Percentiles rank a stretch among this genome's conserved stretches.
These are phyloP conservation scores for Sporopachydermia lactativora DNA, from an alignment of 805 yeast genomes.

Conservation along the genomic window DNA sequence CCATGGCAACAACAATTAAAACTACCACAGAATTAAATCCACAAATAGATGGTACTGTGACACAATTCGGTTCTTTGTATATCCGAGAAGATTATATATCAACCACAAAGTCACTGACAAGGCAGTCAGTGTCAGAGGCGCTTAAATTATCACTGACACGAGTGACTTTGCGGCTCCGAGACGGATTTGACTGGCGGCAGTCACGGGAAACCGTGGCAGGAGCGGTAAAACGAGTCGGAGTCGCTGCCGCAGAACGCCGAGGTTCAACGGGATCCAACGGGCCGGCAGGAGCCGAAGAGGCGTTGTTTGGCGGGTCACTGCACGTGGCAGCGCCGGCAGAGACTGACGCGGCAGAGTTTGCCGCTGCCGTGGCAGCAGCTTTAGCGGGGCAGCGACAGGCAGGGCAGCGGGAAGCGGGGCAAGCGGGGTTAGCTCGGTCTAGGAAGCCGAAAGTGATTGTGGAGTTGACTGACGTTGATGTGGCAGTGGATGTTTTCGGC, in stretches of 20 bases:
- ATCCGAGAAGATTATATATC: no score
- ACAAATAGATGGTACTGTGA: no score
- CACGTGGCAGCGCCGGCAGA: background rate
- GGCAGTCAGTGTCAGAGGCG: no score
- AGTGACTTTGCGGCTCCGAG: conserved; percentile 41
- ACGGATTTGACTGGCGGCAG: conserved; percentile 87
- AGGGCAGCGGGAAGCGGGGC: background rate
- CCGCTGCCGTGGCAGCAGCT: background rate
- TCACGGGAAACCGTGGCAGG: conserved; percentile 53
- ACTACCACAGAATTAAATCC: no score
- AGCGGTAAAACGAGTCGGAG: conserved; percentile 53
- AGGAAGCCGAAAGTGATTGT: background rate
- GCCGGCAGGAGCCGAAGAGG: background rate
- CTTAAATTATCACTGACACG: conserved; percentile 20
- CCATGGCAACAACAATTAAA: no score
- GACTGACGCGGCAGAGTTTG: background rate
- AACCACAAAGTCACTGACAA: no score
- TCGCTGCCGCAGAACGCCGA: conserved; percentile 27
- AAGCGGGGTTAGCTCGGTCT: background rate
- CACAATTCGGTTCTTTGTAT: no score
- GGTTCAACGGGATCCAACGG: conserved; percentile 4
- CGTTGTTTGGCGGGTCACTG: background rate
- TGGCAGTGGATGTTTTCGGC: no score
- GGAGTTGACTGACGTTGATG: background rate
- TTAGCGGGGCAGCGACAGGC: background rate